Evolutionary conservation across 1,284 basidiomycete species (phyloP), one percentile per base, ranked within the genome.

Genomic region (Veloboletus limbatus): DNA sequence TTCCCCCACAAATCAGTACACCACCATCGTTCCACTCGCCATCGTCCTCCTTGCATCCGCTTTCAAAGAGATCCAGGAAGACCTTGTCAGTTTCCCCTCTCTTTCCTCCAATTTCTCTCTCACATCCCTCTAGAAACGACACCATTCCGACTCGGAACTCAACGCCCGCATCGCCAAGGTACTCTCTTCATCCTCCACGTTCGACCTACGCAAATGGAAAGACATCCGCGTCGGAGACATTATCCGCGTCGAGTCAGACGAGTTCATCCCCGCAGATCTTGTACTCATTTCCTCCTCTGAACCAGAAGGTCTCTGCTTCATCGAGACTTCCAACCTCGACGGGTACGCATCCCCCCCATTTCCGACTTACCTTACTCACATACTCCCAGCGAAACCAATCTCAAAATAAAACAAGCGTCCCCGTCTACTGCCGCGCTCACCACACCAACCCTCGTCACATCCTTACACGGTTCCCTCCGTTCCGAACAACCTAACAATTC

Each of bases 401-500:
- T 99, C 56, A 99, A 99, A 74, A 98, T 99, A 71, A 98, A 99
- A 66, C 95, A 99, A 70, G 92, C 92, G 1, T 88, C 88, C 14
- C 77, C 90, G 0, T 82, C 91, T 21, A 97, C 95, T 0, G 72
- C 90, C 0, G 61, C 76, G 10, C 75, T 97, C 33, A 93, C 85
- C 9, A 81, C 88, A 1, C 93, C 96, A 0, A 72, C 82, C 13
- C 76, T 86, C 3, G 86, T 92, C 20, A 77, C 79, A 7, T 68
- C 81, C 3, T 75, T 99, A 1, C 83, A 82, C 17, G 97, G 97
- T 5, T 82, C 88, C 31, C 72, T 99, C 24, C 81, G 89, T 33
- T 96, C 92, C 2, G 97, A 99, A 67, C 92, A 97, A 48, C 97
- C 97, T 11, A 99, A 99, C 69, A 97, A 96, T 59, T 96, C 92